Conservation (phyloP, 345 rosid genomes). For the Citrus mangshanensis region DNA sequence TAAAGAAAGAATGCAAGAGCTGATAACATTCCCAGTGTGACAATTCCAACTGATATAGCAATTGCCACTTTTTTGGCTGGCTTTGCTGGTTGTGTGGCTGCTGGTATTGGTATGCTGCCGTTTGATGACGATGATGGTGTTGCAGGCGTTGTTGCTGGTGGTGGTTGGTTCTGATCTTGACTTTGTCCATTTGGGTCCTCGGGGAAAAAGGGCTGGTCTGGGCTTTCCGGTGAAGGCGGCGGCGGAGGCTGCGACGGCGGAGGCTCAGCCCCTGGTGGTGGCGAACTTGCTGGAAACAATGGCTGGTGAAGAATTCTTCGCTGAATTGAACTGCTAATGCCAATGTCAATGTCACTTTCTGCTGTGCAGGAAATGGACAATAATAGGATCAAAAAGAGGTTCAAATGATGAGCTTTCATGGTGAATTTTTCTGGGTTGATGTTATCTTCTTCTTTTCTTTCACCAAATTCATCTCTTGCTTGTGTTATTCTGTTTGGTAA, state of each 20-base stretch:
- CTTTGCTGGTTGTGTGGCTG: constrained; percentile 67
- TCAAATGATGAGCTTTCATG: constrained; percentile 49
- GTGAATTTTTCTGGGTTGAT: constrained; percentile 39
- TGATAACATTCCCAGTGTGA: constrained; percentile 89
- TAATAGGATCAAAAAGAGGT: constrained; percentile 22
- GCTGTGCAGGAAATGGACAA: constrained; percentile 2
- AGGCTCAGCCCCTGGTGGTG: constrained; percentile 42
- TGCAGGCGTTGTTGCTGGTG: constrained; percentile 35
- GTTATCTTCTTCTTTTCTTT: constrained; percentile 24
- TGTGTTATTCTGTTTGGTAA: neutral
- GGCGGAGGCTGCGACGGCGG: constrained; percentile 14
- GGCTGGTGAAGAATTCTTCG: constrained; percentile 92
- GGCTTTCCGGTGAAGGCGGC: constrained; percentile 50
- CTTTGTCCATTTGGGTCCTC: constrained; percentile 56
- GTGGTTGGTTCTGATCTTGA: constrained; percentile 46
- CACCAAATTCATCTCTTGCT: constrained; percentile 47
- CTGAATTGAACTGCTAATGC: constrained; percentile 11
- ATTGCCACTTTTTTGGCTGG: constrained; percentile 80
- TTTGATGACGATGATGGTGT: constrained; percentile 26
- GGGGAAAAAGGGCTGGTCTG: constrained; percentile 91
- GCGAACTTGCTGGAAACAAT: constrained; percentile 56
- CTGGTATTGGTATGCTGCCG: constrained; percentile 62
- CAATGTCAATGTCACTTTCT: neutral
- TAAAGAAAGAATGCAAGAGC: constrained; percentile 86
- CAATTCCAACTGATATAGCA: constrained; percentile 86